A percentile compares a stretch with the other conserved stretches of the same genome.
Evolutionary conservation across 2,329 filamentous ascomycete species (phyloP).

Genomic region (Epichloe scottii): DNA sequence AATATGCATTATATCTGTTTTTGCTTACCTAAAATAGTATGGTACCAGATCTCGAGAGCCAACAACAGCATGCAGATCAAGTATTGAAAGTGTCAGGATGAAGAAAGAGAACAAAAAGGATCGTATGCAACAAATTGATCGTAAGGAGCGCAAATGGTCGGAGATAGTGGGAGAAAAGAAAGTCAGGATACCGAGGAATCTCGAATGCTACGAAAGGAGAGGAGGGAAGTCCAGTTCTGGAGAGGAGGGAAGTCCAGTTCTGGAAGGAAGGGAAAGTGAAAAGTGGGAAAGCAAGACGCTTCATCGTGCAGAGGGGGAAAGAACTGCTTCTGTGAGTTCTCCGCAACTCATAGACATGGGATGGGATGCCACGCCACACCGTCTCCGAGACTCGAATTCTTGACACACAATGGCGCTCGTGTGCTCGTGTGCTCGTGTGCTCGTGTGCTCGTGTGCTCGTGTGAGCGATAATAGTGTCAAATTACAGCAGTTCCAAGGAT

Average conservation of each 20-base stretch:
- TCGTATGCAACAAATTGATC: neutral
- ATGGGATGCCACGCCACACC: neutral
- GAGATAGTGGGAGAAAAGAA: neutral
- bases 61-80: neutral
- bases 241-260: neutral
- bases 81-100: neutral
- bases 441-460: neutral
- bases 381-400: neutral
- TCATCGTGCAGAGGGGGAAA: too few species aligned
- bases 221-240: neutral
- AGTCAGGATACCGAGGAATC: neutral
- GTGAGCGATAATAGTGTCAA: neutral
- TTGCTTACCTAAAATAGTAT: neutral
- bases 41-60: neutral
- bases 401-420: neutral
- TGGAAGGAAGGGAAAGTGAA: neutral
- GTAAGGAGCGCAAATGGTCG: slow-evolving; percentile 3
- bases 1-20: neutral
- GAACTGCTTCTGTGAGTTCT: neutral
- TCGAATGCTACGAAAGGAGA: neutral
- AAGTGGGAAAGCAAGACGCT: neutral
- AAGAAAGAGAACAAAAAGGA: neutral
- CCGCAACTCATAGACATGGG: neutral
- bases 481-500: slow-evolving; percentile 7
- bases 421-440: neutral